Base-by-base conservation (phyloP, 805 yeast genomes). In the Henningerozyma blattae region DNA sequence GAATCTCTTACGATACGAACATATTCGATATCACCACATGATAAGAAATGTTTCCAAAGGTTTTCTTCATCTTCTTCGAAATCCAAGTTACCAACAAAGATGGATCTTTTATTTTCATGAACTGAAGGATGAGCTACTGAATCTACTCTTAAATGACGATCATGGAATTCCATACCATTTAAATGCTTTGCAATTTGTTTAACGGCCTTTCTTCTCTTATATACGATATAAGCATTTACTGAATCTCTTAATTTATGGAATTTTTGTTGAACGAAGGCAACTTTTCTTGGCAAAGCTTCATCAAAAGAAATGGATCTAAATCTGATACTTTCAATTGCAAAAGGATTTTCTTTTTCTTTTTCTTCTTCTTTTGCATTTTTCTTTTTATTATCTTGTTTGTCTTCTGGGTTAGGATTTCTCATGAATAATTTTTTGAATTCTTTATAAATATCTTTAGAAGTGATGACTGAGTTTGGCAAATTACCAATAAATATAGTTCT, bases 21-120 rank as follows among this genome's bases (percentile, higher is more conserved):
- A 41, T 81, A 78, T 54, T 86, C 94, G 35, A 91, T 80, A 18
- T 72, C 77, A 18, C 83, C 84, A 42, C 76, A 65, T 2, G 48
- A 56, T 40, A 64, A 66, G 61, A 91, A 91, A 54, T 78, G 84
- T 34, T 65, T 68, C 94, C 95, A 91, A 24, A 91, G 64, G 22
- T 75, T 68, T 55, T 91, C 98, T 58, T 91, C 99, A 38, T 71
- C 71, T 54, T 84, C 94, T 55, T 85, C 95, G 52, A 91, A 91
- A 52, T 85, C 94, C 41, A 91, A 64, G 56, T 91, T 89, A 19
- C 99, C 99, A 15, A 91, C 85, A 52, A 91, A 91, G 17, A 91
- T 72, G 16, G 89, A 77, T 37, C 86, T 70, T 51, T 77, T 80
- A 56, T 79, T 77, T 46, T 85, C 95, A 48, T 82, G 86, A 41